Conservation (phyloP, 2,329 filamentous ascomycete species). For the Xylaria sp. region DNA sequence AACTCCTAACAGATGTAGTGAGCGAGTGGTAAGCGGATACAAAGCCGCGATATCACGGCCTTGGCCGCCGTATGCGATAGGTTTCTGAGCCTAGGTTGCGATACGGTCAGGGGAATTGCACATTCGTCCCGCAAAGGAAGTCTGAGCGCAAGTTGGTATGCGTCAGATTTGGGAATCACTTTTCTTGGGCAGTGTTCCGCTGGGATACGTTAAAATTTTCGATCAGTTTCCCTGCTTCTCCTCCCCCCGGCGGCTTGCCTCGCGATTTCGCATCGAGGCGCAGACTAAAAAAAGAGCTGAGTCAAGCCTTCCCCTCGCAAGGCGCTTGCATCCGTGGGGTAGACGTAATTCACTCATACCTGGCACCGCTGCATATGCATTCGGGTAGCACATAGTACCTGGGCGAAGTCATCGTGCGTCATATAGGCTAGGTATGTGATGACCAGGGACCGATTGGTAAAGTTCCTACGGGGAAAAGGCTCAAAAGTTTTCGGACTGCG, state of each 20-base stretch:
- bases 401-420: constrained; percentile 27
- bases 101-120: constrained; percentile 1
- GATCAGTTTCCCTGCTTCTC: constrained; percentile 1
- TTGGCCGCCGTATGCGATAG: constrained; percentile 16
- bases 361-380: constrained; percentile 27
- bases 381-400: too few relatives aligned
- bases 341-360: constrained; percentile 23
- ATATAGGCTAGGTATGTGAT: constrained; percentile 16
- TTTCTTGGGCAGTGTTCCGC: background rate
- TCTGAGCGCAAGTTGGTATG: constrained; percentile 12
- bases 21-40: constrained; percentile 19
- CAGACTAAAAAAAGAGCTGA: constrained; percentile 7
- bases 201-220: background rate
- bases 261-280: background rate
- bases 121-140: constrained; percentile 10
- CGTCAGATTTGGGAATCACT: constrained; percentile 5
- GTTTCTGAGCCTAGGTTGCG: constrained; percentile 12
- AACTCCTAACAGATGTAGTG: background rate
- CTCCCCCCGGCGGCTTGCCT: background rate
- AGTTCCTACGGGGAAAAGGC: constrained; percentile 7
- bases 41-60: background rate
- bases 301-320: constrained; percentile 1
- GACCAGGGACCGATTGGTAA: constrained; percentile 1
- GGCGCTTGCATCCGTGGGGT: constrained; percentile 19
- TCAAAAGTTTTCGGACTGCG: constrained; percentile 11